A percentile compares a stretch with the other conserved stretches of the same genome.
Evolutionary conservation across 768 basidiomycete genomes (phyloP).

Genomic region (Rhodocollybia butyracea): DNA sequence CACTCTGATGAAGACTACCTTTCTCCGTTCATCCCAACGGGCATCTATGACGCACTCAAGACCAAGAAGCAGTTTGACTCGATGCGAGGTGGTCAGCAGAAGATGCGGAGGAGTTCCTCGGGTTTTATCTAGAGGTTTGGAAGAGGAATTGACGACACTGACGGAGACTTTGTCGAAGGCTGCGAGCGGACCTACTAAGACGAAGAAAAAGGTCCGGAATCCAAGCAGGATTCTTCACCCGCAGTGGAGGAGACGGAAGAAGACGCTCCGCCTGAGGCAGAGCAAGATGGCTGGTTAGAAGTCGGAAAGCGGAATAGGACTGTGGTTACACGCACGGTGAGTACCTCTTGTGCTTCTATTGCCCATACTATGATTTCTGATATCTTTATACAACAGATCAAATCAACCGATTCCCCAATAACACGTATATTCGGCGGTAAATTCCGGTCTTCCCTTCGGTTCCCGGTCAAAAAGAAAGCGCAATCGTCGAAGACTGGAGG

Average conservation of each 20-base stretch:
- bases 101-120: slow-evolving; percentile 98
- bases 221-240: background rate
- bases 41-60: slow-evolving; percentile 90
- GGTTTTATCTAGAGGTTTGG: slow-evolving; percentile 91
- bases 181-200: background rate
- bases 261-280: slow-evolving; percentile 40
- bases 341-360: slow-evolving; percentile 23
- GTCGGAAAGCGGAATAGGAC: slow-evolving; percentile 86
- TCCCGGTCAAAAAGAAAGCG: slow-evolving; percentile 81
- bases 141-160: slow-evolving; percentile 68
- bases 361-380: slow-evolving; percentile 4
- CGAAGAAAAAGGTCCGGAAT: background rate
- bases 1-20: slow-evolving; percentile 35
- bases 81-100: slow-evolving; percentile 95
- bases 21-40: slow-evolving; percentile 78
- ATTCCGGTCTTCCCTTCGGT: slow-evolving; percentile 81
- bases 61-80: slow-evolving; percentile 90
- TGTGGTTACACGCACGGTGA: slow-evolving; percentile 75
- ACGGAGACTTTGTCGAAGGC: background rate
- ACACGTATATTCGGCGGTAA: slow-evolving; percentile 92
- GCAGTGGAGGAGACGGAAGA: slow-evolving; percentile 28
- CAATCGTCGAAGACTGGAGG: slow-evolving; percentile 89
- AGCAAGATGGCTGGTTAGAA: slow-evolving; percentile 84
- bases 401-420: slow-evolving; percentile 81
- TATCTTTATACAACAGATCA: slow-evolving; percentile 45